phyloP scores from a whole-genome alignment of 2,329 filamentous ascomycete species.

The Fusarium staphyleae region DNA sequence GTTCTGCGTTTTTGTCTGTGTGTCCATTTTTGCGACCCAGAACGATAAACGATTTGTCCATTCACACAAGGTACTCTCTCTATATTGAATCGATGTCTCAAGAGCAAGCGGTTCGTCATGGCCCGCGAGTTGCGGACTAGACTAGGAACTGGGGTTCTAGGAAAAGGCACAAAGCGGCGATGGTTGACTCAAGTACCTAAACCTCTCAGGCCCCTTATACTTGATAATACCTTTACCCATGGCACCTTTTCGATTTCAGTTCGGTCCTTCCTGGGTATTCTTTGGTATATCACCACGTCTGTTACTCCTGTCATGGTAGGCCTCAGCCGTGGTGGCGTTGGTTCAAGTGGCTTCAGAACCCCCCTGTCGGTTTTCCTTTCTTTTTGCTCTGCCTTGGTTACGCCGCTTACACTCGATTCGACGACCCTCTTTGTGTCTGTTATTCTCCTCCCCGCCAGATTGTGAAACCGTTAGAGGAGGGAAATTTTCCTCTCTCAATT shows the following conservation, averaged over 20 bases:
- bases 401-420: slow-evolving; percentile 14
- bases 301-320: slow-evolving; percentile 5
- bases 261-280: slow-evolving; percentile 1
- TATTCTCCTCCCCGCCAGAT: slow-evolving; percentile 20
- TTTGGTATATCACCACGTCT: neutral
- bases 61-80: slow-evolving; percentile 2
- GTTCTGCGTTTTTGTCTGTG: neutral
- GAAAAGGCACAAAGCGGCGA: slow-evolving; percentile 13
- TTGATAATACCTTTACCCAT: slow-evolving; percentile 1
- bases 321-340: slow-evolving; percentile 23
- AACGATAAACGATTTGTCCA: slow-evolving; percentile 1
- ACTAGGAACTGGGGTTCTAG: slow-evolving; percentile 12
- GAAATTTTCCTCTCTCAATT: neutral
- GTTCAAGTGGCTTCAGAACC: slow-evolving; percentile 9
- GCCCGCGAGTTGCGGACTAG: slow-evolving; percentile 31
- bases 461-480: slow-evolving; percentile 19
- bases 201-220: slow-evolving; percentile 9
- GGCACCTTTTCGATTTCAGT: slow-evolving; percentile 4
- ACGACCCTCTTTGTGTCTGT: slow-evolving; percentile 18
- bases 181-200: slow-evolving; percentile 7
- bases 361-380: slow-evolving; percentile 29
- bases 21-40: neutral
- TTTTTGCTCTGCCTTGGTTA: slow-evolving; percentile 22
- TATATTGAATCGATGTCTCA: neutral
- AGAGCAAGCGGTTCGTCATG: slow-evolving; percentile 21